Conservation (phyloP, 2,329 filamentous ascomycete genomes). For the Trichoderma citrinoviride region DNA sequence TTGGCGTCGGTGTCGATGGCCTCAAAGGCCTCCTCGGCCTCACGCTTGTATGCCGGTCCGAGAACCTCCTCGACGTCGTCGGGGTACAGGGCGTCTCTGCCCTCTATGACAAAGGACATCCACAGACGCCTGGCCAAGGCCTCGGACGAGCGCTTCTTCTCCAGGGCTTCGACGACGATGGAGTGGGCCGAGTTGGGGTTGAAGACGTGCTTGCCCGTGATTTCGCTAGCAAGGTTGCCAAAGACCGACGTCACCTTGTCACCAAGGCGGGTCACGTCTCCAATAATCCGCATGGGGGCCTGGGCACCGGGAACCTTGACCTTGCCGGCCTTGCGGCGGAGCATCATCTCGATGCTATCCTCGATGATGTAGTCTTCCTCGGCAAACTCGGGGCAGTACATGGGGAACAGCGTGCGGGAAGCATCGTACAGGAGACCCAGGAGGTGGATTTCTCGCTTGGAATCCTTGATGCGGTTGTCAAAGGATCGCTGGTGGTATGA, state of each 20-base stretch:
- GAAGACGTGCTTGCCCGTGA: slow-evolving; percentile 93
- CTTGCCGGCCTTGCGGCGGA: slow-evolving; percentile 51
- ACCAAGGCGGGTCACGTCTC: slow-evolving; percentile 75
- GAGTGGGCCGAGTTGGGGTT: slow-evolving; percentile 89
- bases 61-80: slow-evolving; percentile 90
- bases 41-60: slow-evolving; percentile 66
- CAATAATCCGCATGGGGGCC: slow-evolving; percentile 76
- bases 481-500: slow-evolving; percentile 85
- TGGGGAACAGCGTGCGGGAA: slow-evolving; percentile 82
- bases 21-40: slow-evolving; percentile 82
- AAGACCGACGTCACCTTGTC: slow-evolving; percentile 93
- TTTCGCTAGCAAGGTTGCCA: slow-evolving; percentile 89
- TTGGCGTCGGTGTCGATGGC: slow-evolving; percentile 84
- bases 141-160: slow-evolving; percentile 79
- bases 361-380: slow-evolving; percentile 93
- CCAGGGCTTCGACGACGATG: slow-evolving; percentile 82
- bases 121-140: slow-evolving; percentile 92
- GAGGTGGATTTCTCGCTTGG: slow-evolving; percentile 80
- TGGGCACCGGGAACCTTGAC: slow-evolving; percentile 56
- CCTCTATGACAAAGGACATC: slow-evolving; percentile 97
- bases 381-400: slow-evolving; percentile 85
- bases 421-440: slow-evolving; percentile 86
- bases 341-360: slow-evolving; percentile 71
- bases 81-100: slow-evolving; percentile 70
- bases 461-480: slow-evolving; percentile 78